These are phyloP conservation scores for Aspergillus cejpii DNA, from an alignment of 2,329 filamentous ascomycete species.

Conservation along the genomic window DNA sequence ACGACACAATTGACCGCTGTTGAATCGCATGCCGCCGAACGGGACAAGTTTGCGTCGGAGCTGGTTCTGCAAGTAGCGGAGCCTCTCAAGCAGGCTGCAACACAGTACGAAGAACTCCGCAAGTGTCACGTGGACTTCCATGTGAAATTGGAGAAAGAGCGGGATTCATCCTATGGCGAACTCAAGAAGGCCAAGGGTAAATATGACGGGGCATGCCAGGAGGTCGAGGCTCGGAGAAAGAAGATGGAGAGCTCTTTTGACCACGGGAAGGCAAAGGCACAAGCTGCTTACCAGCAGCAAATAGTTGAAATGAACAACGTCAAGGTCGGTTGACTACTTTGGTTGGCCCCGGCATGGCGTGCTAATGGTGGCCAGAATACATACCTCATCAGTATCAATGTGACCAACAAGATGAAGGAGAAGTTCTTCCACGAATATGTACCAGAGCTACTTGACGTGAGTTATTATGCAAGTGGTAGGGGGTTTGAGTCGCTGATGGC, in stretches of 20 bases:
- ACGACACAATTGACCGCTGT: constrained; percentile 85
- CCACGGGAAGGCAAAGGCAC: constrained; percentile 74
- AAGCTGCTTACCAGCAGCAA: constrained; percentile 87
- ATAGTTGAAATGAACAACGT: constrained; percentile 91
- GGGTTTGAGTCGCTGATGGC: constrained; percentile 7
- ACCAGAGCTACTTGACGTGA: constrained; percentile 82
- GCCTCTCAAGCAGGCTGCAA: constrained; percentile 67
- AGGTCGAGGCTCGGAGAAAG: constrained; percentile 89
- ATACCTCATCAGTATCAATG: constrained; percentile 93
- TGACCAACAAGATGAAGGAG: constrained; percentile 96
- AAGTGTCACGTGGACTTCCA: constrained; percentile 88
- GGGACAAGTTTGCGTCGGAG: constrained; percentile 75
- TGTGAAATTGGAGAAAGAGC: constrained; percentile 78
- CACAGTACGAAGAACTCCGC: constrained; percentile 81
- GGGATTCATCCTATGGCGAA: constrained; percentile 75
- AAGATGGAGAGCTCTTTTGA: constrained; percentile 94
- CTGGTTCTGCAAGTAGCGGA: constrained; percentile 76
- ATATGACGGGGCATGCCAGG: constrained; percentile 88
- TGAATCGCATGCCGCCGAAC: constrained; percentile 79
- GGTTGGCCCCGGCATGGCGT: constrained; percentile 3
- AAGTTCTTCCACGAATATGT: constrained; percentile 96
- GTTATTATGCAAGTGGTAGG: constrained; percentile 12
- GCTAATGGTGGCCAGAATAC: constrained; percentile 57
- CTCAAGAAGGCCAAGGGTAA: constrained; percentile 85
- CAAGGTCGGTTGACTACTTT: constrained; percentile 47